These are phyloP conservation scores for Arabis alpina DNA, from an alignment of 345 rosid species.

Conservation along the genomic window DNA sequence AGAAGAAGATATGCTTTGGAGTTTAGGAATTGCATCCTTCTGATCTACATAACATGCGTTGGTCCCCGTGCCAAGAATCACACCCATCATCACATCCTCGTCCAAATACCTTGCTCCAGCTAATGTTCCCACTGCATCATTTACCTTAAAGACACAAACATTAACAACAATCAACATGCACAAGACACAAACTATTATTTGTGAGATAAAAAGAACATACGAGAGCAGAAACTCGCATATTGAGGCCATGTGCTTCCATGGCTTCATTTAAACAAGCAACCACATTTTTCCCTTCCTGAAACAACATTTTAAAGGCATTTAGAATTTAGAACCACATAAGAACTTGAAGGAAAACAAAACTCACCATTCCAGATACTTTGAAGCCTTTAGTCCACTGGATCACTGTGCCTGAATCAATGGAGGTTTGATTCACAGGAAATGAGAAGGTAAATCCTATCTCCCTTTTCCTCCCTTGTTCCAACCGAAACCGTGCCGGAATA, in stretches of 20 bases:
- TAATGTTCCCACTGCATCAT: constrained; percentile 79
- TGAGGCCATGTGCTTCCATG: constrained; percentile 63
- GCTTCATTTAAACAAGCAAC: constrained; percentile 89
- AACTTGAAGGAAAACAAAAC: not conserved
- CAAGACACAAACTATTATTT: not conserved
- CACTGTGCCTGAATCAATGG: constrained; percentile 76
- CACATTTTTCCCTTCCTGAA: constrained; percentile 75
- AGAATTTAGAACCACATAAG: not conserved
- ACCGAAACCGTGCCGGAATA: constrained; percentile 49
- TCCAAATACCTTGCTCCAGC: constrained; percentile 89
- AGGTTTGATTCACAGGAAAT: constrained; percentile 78
- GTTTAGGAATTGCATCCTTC: constrained; percentile 65
- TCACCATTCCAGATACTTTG: constrained; percentile 81
- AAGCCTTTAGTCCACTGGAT: constrained; percentile 93
- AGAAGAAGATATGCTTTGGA: constrained; percentile 47
- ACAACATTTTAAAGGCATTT: not conserved
- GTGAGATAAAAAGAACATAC: constrained; percentile 42
- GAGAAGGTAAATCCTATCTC: constrained; percentile 92
- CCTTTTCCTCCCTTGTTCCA: constrained; percentile 62
- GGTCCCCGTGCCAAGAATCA: constrained; percentile 91
- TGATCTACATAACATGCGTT: constrained; percentile 91
- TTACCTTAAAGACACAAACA: constrained; percentile 54
- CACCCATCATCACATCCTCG: constrained; percentile 84
- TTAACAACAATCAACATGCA: not conserved
- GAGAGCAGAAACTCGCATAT: constrained; percentile 83